Conservation (phyloP, 192 early-diverging fungal species). For the Umbelopsis sp. region DNA sequence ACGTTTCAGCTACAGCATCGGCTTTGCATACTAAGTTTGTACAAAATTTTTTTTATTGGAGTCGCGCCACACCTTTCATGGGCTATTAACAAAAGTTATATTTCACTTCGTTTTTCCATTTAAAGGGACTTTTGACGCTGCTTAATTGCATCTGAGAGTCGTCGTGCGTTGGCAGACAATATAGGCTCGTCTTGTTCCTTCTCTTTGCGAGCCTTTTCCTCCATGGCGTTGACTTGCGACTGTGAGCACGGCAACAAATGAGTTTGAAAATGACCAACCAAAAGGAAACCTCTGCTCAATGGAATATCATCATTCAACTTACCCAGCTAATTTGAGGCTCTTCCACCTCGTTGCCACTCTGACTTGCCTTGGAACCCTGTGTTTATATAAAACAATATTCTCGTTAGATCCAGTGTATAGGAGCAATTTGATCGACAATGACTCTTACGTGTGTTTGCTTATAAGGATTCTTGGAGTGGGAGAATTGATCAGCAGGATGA, state of each 20-base stretch:
- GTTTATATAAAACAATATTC: neutral
- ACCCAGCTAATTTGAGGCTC: neutral
- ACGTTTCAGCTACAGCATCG: neutral
- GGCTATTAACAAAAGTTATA: neutral
- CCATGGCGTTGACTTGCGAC: neutral
- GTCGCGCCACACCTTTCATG: neutral
- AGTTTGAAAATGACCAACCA: neutral
- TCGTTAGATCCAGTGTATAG: too few relatives aligned
- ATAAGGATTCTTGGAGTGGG: neutral
- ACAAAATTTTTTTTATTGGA: neutral
- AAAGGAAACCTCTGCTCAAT: neutral
- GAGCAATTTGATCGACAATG: neutral
- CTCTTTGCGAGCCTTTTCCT: constrained; percentile 6
- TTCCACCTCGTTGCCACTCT: neutral
- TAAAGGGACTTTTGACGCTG: neutral
- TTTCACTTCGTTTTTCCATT: neutral
- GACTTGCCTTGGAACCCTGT: neutral
- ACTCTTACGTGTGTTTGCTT: neutral
- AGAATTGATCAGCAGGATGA: neutral
- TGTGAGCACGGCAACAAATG: neutral
- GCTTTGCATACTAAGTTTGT: neutral
- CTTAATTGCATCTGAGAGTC: neutral
- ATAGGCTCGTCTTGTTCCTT: constrained; percentile 7
- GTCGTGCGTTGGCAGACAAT: neutral
- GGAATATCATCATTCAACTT: neutral